Conservation (phyloP, 2,329 filamentous ascomycete species). For the Colletotrichum paranaense region DNA sequence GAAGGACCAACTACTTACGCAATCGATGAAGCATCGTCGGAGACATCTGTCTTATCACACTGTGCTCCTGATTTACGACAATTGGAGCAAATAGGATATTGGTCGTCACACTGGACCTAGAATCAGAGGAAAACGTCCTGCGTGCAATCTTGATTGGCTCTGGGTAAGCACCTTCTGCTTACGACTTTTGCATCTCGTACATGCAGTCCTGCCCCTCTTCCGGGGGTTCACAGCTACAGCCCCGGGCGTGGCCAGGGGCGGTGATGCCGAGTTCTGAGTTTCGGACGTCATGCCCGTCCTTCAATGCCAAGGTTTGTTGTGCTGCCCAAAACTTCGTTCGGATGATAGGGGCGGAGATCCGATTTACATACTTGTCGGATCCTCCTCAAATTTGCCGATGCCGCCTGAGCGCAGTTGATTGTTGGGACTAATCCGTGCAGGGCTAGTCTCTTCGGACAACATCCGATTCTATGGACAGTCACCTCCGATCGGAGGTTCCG, state of each 20-base stretch:
- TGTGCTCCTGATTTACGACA: slow-evolving; percentile 52
- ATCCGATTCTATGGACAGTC: background rate
- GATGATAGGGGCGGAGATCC: slow-evolving; percentile 17
- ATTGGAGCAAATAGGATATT: slow-evolving; percentile 56
- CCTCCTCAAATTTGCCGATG: background rate
- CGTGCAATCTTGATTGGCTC: background rate
- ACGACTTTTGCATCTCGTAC: slow-evolving; percentile 56
- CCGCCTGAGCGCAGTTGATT: background rate
- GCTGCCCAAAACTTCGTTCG: background rate
- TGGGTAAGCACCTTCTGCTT: slow-evolving; percentile 52
- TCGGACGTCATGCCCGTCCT: slow-evolving; percentile 10
- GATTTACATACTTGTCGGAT: slow-evolving; percentile 13
- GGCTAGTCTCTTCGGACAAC: background rate
- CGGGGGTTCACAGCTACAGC: slow-evolving; percentile 47
- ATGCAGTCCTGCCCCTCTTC: slow-evolving; percentile 56
- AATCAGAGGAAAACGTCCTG: background rate
- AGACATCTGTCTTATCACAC: slow-evolving; percentile 55
- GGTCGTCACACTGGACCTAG: slow-evolving; percentile 53
- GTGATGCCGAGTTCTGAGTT: slow-evolving; percentile 1
- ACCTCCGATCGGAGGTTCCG: slow-evolving; percentile 1
- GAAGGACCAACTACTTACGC: slow-evolving; percentile 10
- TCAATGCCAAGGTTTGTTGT: background rate
- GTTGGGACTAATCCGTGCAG: background rate
- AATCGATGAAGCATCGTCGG: slow-evolving; percentile 39
- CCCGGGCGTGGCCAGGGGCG: slow-evolving; percentile 1